These are phyloP conservation scores for Ogataea hybrid DNA, from an alignment of 1,139 yeast genomes.

Conservation along the genomic window DNA sequence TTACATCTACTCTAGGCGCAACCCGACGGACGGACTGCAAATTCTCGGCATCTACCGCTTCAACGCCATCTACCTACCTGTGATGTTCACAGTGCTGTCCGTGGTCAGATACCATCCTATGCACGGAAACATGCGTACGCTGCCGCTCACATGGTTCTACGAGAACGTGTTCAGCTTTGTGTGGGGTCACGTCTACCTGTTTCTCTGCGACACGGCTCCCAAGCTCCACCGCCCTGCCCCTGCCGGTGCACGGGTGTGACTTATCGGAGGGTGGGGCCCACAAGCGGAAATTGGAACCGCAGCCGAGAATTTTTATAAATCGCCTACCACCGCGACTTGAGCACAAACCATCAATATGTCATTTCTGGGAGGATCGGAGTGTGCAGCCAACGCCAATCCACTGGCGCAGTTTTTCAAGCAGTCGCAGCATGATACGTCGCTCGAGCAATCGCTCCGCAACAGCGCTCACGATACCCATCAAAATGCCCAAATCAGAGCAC, in stretches of 20 bases:
- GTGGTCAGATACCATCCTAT: background rate
- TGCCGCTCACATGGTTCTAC: background rate
- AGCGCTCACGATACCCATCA: conserved; percentile 29
- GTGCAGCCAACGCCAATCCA: too few relatives aligned
- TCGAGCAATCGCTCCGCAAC: conserved; percentile 37
- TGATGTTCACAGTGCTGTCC: conserved; percentile 27
- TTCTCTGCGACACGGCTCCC: too few relatives aligned
- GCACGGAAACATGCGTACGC: background rate
- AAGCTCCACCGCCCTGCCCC: too few relatives aligned
- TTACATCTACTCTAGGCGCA: conserved; percentile 46
- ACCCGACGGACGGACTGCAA: conserved; percentile 38
- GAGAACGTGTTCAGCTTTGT: conserved; percentile 34
- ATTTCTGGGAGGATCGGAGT: too few relatives aligned
- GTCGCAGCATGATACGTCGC: too few relatives aligned
- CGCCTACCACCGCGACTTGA: too few relatives aligned
- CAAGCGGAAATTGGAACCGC: too few relatives aligned
- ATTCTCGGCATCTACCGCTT: conserved; percentile 39
- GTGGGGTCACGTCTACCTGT: conserved; percentile 44
- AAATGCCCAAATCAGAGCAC: conserved; percentile 36
- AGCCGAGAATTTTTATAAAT: too few relatives aligned
- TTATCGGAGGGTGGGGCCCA: too few relatives aligned
- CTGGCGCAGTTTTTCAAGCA: too few relatives aligned
- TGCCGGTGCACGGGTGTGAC: too few relatives aligned
- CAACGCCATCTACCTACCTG: conserved; percentile 43
- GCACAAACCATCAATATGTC: too few relatives aligned